Percentiles rank a stretch among this genome's conserved stretches.
Conservation (phyloP, 179 eudicot genomes). For the Dionaea muscipula region DNA sequence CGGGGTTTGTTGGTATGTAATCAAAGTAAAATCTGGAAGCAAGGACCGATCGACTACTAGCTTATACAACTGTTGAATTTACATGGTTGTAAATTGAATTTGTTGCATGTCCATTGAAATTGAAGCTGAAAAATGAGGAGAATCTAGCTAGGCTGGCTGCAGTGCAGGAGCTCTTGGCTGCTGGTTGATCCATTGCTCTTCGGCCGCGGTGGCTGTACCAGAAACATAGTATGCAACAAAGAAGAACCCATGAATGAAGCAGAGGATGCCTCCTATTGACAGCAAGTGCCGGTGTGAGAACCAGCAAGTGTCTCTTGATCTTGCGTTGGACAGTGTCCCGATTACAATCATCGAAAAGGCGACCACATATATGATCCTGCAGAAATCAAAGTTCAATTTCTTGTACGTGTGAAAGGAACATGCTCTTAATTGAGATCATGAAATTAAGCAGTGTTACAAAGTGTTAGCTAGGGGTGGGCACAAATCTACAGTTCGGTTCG, state of each 20-base stretch:
- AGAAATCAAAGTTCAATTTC: neutral
- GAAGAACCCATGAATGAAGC: constrained; percentile 50
- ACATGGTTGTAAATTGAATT: too few relatives aligned
- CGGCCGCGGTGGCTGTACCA: constrained; percentile 25
- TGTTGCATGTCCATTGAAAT: neutral
- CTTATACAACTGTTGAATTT: too few relatives aligned
- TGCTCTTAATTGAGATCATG: too few relatives aligned
- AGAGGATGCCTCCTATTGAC: constrained; percentile 45
- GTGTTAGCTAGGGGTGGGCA: neutral
- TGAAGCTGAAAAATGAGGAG: neutral
- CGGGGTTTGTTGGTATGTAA: too few relatives aligned
- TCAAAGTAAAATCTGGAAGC: too few relatives aligned
- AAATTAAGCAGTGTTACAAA: too few relatives aligned
- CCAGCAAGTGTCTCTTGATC: constrained; percentile 35
- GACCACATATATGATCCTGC: constrained; percentile 34
- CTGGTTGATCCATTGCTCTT: constrained; percentile 14
- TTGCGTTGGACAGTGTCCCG: constrained; percentile 35
- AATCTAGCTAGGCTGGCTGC: too few relatives aligned
- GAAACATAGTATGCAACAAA: constrained; percentile 38
- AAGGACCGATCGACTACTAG: too few relatives aligned
- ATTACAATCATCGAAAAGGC: constrained; percentile 38
- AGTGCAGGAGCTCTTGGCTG: constrained; percentile 9
- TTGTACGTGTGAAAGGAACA: too few relatives aligned
- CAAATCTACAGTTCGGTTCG: too few relatives aligned
- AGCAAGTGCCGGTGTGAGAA: constrained; percentile 29